Evolutionary conservation across 2,329 filamentous ascomycete species (phyloP), one percentile per base, ranked within the genome.

Genomic region (Dactylellina haptotyla): DNA sequence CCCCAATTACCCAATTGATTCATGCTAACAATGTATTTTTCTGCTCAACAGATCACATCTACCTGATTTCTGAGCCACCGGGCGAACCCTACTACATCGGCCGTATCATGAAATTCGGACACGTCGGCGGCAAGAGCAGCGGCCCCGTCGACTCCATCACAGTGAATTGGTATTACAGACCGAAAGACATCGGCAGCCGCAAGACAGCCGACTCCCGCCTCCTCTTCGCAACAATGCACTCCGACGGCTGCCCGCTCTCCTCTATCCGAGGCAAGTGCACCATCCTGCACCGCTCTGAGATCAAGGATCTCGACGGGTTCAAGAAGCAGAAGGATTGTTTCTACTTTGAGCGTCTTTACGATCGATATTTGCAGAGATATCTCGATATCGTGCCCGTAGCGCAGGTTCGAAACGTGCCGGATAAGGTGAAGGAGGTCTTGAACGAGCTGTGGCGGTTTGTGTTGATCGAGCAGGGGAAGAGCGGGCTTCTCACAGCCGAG

Each of bases 101-200:
- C 76, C 91, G 95, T 78, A 95, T 99, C 81, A 99, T 99, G 95
- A 94, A 99, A 81, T 98, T 98, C 80, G 84, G 97, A 78, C 92
- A 96, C 79, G 83, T 86, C 79, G 88, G 93, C 78, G 92, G 94
- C 79, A 87, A 93, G 80, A 82, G 84, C 34, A 85, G 84, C 62
- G 87, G 88, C 70, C 89, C 90, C 0, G 88, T 99, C 76, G 94
- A 97, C 80, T 88, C 92, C 43, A 82, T 99, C 78, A 90, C 93
- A 77, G 91, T 98, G 79, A 99, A 99, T 83, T 99, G 95, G 95
- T 97, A 94, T 82, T 98, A 98, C 81, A 89, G 95, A 41, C 94
- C 95, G 65, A 93, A 95, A 81, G 95, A 99, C 82, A 96, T 98
- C 79, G 91, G 92, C 77, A 66, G 61, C 54, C 91, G 93, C 77